Evolutionary conservation across 345 rosid species (phyloP), one percentile per base, ranked within the genome.

Genomic region (Eucalyptus marginata): DNA sequence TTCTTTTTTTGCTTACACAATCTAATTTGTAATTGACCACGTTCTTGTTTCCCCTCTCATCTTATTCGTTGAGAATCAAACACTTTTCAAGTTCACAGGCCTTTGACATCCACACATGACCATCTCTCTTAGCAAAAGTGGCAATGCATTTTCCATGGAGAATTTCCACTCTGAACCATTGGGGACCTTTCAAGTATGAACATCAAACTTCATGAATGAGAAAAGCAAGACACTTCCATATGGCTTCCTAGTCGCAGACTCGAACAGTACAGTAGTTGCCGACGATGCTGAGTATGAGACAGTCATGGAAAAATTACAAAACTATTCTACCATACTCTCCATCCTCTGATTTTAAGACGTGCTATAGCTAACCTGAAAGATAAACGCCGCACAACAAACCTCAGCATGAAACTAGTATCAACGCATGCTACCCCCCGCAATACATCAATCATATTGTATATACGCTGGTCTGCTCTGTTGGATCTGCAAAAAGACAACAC

Each of bases 391-490:
- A n/a, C 29, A 40, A 62, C 36, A 62, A 62, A 58, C 15, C 71
- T 66, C 40, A n/a, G 40, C 76, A 64, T n/a, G 36, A n/a, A n/a
- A 64, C 36, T 64, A 66, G 79, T 31, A n/a, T 87, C 88, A 89
- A 27, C 89, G 87, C 80, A 81, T 85, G 87, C 86, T 49, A 24
- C 88, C 87, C 87, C 88, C 15, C 68, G 90, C 92, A 97, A 91
- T 51, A 98, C 97, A 81, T 96, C 99, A 36, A 98, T 95, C 99
- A 97, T 96, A 87, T 93, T 43, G 44, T 43, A 43, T 43, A 43
- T 43, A 43, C 44, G 44, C 44, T 43, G 2, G 44, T 43, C 44
- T 43, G 44, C 44, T 43, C 44, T 43, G 44, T 8, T 43, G 44
- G 44, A 43, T 43, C 44, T 43, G 44, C 44, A 43, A 43, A 43